phyloP scores from a whole-genome alignment of 2,329 filamentous ascomycete species.

The Beauveria brongniartii region DNA sequence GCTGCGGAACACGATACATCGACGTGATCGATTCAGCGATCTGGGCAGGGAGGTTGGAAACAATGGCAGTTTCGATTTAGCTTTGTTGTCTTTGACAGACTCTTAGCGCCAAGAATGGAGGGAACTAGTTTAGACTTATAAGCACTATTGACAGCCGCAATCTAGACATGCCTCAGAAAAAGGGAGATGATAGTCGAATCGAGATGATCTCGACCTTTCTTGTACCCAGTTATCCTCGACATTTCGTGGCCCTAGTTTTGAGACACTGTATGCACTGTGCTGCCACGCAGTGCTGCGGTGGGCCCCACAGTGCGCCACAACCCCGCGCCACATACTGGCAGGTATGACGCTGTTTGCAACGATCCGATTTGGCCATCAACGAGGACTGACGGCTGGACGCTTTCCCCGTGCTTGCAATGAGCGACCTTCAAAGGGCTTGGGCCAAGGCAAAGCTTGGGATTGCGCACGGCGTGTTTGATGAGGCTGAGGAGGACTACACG shows the following conservation, averaged over 20 bases:
- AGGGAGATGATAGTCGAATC: no score
- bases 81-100: no score
- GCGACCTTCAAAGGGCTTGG: conserved; percentile 71
- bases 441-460: conserved; percentile 65
- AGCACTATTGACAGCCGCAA: no score
- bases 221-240: not conserved
- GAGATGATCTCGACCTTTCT: not conserved
- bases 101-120: no score
- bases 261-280: conserved; percentile 1
- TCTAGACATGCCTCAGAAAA: no score
- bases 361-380: not conserved
- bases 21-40: no score
- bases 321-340: not conserved
- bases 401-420: conserved; percentile 45
- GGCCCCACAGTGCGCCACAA: conserved; percentile 4
- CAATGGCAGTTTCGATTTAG: no score
- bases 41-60: no score
- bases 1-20: no score
- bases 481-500: conserved; percentile 45
- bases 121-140: no score
- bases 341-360: not conserved
- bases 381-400: conserved; percentile 8
- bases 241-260: not conserved
- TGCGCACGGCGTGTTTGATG: conserved; percentile 40
- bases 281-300: not conserved